Evolutionary conservation across 2,329 filamentous ascomycete genomes (phyloP), one percentile per base, ranked within the genome.

Genomic region (Sarocladium strictum): DNA sequence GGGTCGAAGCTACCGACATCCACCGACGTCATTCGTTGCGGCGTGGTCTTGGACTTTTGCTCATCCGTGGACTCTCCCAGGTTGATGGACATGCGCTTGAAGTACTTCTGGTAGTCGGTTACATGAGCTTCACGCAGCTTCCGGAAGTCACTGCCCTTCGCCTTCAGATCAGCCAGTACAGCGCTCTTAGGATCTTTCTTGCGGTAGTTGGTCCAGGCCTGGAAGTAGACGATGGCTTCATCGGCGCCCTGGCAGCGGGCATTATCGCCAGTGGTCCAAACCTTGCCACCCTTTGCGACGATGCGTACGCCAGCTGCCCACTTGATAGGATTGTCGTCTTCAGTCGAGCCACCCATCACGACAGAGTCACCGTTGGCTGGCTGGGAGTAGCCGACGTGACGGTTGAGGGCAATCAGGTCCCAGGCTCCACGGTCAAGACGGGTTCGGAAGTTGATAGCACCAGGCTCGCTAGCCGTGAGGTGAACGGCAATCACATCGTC

Each of bases 401-500:
- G 43, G 23, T 55, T 55, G 3, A 55, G 54, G 11, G 33, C 37
- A 38, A 53, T 40, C 26, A 53, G 9, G 35, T 53, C 50, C 50
- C 50, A 53, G 3, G 54, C 43, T 27, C 54, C 54, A 12, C 54
- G 47, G 35, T 55, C 54, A 4, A 55, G 45, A 24, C 54, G 54
- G 37, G 33, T 33, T 24, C 54, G 45, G 23, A 55, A 35, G 21
- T 55, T 55, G 23, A 59, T 51, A 11, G 53, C 56, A 2, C 57
- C 51, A 11, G 59, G 53, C 35, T 59, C 53, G 40, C 54, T 59
- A 2, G 59, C 59, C 10, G 54, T 57, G n/a, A 63, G 15, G 9
- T 56, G 58, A 24, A 62, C 58, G 10, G 53, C 61, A 15, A 64
- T 23, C 0, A 65, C 57, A 49, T 62, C 57, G 10, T 62, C 57